These are phyloP conservation scores for Linanthus parryae DNA, from an alignment of 148 eudicot species.

Conservation along the genomic window DNA sequence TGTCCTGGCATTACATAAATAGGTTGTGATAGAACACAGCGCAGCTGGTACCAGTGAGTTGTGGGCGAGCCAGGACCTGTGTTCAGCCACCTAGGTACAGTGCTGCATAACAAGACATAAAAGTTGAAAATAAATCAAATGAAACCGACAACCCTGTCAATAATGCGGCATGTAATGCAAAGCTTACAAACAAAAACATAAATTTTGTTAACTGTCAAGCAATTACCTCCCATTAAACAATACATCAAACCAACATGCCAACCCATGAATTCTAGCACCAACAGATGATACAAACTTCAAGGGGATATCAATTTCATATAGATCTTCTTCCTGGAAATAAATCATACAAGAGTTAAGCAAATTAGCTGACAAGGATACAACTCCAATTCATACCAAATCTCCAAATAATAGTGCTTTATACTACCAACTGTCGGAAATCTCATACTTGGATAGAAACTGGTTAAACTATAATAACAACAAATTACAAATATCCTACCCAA, in stretches of 20 bases:
- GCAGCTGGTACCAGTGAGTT: constrained; percentile 97
- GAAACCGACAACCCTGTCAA: not conserved
- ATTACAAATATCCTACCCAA: too few species aligned
- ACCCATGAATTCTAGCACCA: constrained; percentile 89
- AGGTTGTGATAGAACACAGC: constrained; percentile 94
- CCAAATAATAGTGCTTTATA: too few species aligned
- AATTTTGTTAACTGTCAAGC: not conserved
- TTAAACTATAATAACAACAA: too few species aligned
- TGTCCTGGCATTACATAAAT: constrained; percentile 95
- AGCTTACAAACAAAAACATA: not conserved
- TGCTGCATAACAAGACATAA: constrained; percentile 30
- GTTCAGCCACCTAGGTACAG: constrained; percentile 94
- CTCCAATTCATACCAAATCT: too few species aligned
- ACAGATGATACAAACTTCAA: constrained; percentile 67
- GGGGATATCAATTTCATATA: constrained; percentile 89
- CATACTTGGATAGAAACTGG: too few species aligned
- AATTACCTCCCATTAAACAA: constrained; percentile 90
- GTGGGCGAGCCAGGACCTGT: constrained; percentile 99
- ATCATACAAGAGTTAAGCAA: not conserved
- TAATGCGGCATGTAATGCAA: constrained; percentile 3
- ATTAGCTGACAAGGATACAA: not conserved
- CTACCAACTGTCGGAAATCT: too few species aligned
- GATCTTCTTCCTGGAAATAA: constrained; percentile 75
- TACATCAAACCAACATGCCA: constrained; percentile 99
- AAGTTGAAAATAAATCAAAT: not conserved